Evolutionary conservation across 2,329 filamentous ascomycete genomes (phyloP).

Genomic region (Cytospora chrysosperma): DNA sequence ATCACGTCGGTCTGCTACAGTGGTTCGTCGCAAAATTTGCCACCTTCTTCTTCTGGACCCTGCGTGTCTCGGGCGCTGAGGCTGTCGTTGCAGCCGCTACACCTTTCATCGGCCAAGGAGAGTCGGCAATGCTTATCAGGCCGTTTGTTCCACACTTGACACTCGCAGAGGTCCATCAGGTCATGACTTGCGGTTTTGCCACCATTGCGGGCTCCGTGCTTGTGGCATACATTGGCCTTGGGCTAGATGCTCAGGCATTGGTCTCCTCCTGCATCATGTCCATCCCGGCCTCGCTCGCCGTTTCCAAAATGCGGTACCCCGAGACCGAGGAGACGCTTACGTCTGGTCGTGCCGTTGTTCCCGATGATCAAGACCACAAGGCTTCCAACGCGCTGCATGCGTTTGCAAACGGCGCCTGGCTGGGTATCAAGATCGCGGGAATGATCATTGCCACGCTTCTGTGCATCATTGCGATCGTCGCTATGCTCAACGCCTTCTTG

Average conservation of each 20-base stretch:
- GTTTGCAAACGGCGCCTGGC: conserved; percentile 80
- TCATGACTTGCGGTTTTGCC: conserved; percentile 90
- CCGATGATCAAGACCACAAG: conserved; percentile 72
- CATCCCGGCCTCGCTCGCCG: conserved; percentile 84
- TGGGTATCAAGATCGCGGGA: conserved; percentile 81
- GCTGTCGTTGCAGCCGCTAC: conserved; percentile 92
- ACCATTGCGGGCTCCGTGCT: conserved; percentile 89
- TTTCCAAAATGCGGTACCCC: conserved; percentile 86
- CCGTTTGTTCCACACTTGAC: conserved; percentile 86
- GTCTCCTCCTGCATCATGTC: conserved; percentile 95
- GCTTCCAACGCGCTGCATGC: conserved; percentile 82
- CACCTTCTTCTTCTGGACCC: conserved; percentile 85
- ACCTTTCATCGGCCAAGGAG: conserved; percentile 91
- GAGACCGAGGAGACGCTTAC: conserved; percentile 86
- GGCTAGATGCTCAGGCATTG: conserved; percentile 79
- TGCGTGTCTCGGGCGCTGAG: conserved; percentile 85
- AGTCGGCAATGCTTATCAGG: conserved; percentile 88
- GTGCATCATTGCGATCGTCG: conserved; percentile 77
- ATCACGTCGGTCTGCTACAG: conserved; percentile 77
- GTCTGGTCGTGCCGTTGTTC: conserved; percentile 75
- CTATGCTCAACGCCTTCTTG: conserved; percentile 71
- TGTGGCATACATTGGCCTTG: conserved; percentile 80
- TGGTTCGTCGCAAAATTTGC: conserved; percentile 90
- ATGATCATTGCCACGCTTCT: conserved; percentile 80
- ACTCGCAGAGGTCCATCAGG: conserved; percentile 82